Evolutionary conservation across 306 rosid genomes (phyloP).

Genomic region (Acacia acuminata): DNA sequence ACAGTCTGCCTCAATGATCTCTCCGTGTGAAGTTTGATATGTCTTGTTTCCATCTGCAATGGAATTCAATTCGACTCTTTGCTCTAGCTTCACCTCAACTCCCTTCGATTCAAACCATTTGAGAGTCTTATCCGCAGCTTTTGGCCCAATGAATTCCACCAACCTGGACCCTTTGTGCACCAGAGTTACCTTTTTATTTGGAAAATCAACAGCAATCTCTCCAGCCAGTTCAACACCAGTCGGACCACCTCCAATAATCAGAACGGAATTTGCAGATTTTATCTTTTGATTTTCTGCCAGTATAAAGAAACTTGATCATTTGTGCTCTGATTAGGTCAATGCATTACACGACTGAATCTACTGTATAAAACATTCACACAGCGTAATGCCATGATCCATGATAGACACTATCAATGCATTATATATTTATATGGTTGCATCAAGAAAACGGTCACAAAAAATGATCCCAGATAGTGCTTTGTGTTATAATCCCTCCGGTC

Average conservation of each 20-base stretch:
- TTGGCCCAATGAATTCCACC: conserved; percentile 76
- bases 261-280: conserved; percentile 57
- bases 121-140: conserved; percentile 59
- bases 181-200: conserved; percentile 58
- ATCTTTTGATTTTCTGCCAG: conserved; percentile 66
- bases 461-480: conserved; percentile 5
- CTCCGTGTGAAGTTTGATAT: conserved; percentile 62
- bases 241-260: conserved; percentile 94
- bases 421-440: conserved; percentile 10
- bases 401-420: conserved; percentile 6
- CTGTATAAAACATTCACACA: conserved; percentile 18
- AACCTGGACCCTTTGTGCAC: conserved; percentile 77
- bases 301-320: conserved; percentile 24
- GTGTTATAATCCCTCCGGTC: no score
- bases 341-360: conserved; percentile 13
- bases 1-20: conserved; percentile 64
- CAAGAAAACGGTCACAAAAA: conserved; percentile 4
- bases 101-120: conserved; percentile 64
- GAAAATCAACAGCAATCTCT: conserved; percentile 80
- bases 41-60: conserved; percentile 42
- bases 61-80: conserved; percentile 46
- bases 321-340: conserved; percentile 10
- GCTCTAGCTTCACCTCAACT: conserved; percentile 65
- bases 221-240: conserved; percentile 90
- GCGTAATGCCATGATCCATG: conserved; percentile 4